Base-by-base conservation (phyloP, 192 early-diverging fungal genomes). In the Borealophlyctis nickersoniae region DNA sequence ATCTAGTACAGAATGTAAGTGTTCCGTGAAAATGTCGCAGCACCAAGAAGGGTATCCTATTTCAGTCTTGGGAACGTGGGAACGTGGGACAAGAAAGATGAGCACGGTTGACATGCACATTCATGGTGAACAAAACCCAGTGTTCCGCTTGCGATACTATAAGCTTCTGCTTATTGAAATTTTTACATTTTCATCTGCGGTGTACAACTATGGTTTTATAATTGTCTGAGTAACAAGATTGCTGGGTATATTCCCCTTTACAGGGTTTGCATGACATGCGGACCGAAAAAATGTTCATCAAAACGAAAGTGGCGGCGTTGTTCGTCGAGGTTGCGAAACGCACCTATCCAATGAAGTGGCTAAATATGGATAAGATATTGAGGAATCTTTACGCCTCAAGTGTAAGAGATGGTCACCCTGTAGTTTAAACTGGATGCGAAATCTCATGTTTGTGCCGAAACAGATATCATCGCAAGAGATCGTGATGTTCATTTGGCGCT, bases 301-400 rank as follows among this genome's bases (percentile, higher is more conserved):
- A 84, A 52, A 82, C 82, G n/a, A 88, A 88, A 58, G 57, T 85
- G 13, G 78, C 80, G 4, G 53, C 62, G 19, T 36, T 88, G 23
- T 67, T 85, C 52, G 87, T 85, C 1, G 86, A 79, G 45, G 67
- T 86, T 28, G 85, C 77, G 16, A 87, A 88, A 57, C 62, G 85
- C 16, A 75, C 75, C 57, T 88, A 82, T 84, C 86, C 86, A 1
- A 53, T 59, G 35, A 36, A 57, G n/a, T 88, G 86, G 86, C 55
- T 66, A 7, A 79, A 84, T 28, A 81, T 88, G 71, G 81, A 88
- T 52, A 1, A 45, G 0, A 45, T 75, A 27, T 60, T 88, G 13
- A 56, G 71, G 48, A 56, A 68, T n/a, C 24, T 86, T 36, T 87
- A 81, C 52, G 57, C n/a, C 19, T 9, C n/a, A 52, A 52, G 23